Base-by-base conservation (phyloP, 768 basidiomycete species). In the Cystofilobasidium ferigula region DNA sequence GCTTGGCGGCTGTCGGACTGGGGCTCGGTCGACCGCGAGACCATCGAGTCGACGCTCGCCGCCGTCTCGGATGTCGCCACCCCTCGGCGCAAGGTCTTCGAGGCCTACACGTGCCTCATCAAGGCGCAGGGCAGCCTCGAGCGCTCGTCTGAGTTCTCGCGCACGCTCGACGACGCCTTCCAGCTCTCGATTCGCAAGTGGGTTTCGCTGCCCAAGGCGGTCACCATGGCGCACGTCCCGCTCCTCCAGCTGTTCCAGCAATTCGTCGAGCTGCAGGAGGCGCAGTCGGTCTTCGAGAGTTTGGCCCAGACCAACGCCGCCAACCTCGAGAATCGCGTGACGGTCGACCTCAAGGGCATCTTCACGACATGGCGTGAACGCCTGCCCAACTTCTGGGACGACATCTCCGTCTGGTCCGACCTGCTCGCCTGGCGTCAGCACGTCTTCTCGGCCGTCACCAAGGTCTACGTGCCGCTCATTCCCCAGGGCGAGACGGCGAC, bases 351-450 rank as follows among this genome's bases (percentile, higher is more conserved):
- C 69, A 99, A 98, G 78, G 86, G 88, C 82, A 89, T 97, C 61
- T 84, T 99, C 57, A 88, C 91, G 71, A 90, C 91, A 0, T 98
- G 95, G 95, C 83, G 95, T 64, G 95, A 98, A 74, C 85, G 95
- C 36, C 81, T 99, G 16, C 95, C 95, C 3, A 94, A 97, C 76
- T 81, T 87, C 51, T 88, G 89, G 75, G 95, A 99, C 73, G 95
- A 99, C 73, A 97, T 99, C 77, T 90, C 87, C 70, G 88, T 98
- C 69, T 99, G 95, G 95, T 91, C 88, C 69, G 95, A 99, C 76
- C 82, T 99, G n/a, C 90, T 99, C 4, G 91, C 93, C 20, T 99
- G 95, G 95, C 80, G 95, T 63, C 95, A 98, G 76, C 97, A 98
- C 73, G 91, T 99, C 57, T 99, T 99, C 79, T 83, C 87, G 70